These are phyloP conservation scores for Arachnomyces sp. DNA, from an alignment of 2,329 filamentous ascomycete genomes.

Conservation along the genomic window DNA sequence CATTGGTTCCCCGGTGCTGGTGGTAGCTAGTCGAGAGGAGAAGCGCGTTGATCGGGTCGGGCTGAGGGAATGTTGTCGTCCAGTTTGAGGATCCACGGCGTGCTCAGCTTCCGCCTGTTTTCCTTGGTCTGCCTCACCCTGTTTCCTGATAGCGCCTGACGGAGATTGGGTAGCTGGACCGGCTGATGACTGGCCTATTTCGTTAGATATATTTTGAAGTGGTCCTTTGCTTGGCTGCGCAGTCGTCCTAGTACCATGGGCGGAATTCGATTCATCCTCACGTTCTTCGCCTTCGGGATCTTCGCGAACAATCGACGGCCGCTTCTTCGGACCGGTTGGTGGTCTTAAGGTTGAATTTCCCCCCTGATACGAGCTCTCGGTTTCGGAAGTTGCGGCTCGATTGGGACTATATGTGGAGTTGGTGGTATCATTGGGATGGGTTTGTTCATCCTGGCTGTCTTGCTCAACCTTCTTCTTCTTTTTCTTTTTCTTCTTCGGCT, in stretches of 20 bases:
- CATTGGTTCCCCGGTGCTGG: conserved; percentile 39
- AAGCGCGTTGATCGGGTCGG: conserved; percentile 45
- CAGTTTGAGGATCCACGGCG: conserved; percentile 1
- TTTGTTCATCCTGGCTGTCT: conserved; percentile 8
- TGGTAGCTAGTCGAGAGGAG: conserved; percentile 43
- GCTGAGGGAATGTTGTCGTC: conserved; percentile 9
- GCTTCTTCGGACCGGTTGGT: conserved; percentile 24
- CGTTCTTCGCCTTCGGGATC: conserved; percentile 31
- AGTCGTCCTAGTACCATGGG: conserved; percentile 5
- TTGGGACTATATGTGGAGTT: conserved; percentile 16
- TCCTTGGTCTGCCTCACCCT: too few species aligned
- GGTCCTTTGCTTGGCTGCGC: conserved; percentile 7
- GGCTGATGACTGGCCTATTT: too few species aligned
- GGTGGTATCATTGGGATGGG: conserved; percentile 20
- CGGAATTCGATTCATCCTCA: conserved; percentile 7
- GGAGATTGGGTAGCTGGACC: too few species aligned
- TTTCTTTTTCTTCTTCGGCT: conserved; percentile 19
- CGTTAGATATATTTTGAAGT: background rate
- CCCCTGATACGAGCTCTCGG: conserved; percentile 6
- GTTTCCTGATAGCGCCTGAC: too few species aligned
- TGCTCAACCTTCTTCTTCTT: conserved; percentile 9
- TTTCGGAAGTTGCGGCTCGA: too few species aligned
- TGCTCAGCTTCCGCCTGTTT: too few species aligned
- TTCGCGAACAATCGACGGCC: conserved; percentile 34
- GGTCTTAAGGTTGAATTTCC: conserved; percentile 18